phyloP scores from a whole-genome alignment of 495 filamentous ascomycete genomes.

The Hyaloscypha hepaticicola region DNA sequence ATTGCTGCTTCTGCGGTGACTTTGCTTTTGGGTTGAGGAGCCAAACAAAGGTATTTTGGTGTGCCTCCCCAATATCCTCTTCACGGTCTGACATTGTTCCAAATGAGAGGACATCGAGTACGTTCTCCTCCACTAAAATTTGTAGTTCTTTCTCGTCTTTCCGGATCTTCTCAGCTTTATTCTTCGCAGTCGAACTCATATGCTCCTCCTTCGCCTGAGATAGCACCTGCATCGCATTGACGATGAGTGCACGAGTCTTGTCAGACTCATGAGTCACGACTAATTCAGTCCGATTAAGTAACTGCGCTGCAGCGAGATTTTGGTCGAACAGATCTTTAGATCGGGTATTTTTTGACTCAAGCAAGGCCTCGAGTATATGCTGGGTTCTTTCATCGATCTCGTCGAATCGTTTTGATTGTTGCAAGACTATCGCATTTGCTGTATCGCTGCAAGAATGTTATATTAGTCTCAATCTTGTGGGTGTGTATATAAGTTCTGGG shows the following conservation, averaged over 20 bases:
- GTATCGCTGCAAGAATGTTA: background rate
- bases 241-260: background rate
- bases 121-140: background rate
- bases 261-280: background rate
- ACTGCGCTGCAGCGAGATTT: conserved; percentile 1
- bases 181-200: background rate
- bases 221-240: no score
- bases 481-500: background rate
- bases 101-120: conserved; percentile 27
- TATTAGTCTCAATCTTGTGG: background rate
- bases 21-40: conserved; percentile 10
- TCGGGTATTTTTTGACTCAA: background rate
- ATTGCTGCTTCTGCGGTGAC: background rate
- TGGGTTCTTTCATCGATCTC: conserved; percentile 5
- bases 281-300: conserved; percentile 12
- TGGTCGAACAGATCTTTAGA: conserved; percentile 1
- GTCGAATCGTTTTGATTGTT: conserved; percentile 12
- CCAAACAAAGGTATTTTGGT: conserved; percentile 31
- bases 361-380: conserved; percentile 10
- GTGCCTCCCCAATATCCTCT: conserved; percentile 25
- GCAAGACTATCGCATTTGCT: background rate
- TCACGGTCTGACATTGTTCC: conserved; percentile 27
- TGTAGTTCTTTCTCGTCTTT: background rate
- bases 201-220: no score
- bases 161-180: background rate